Evolutionary conservation across 169 alveolate species (phyloP).

Genomic region (Plasmodium cynomolgi): DNA sequence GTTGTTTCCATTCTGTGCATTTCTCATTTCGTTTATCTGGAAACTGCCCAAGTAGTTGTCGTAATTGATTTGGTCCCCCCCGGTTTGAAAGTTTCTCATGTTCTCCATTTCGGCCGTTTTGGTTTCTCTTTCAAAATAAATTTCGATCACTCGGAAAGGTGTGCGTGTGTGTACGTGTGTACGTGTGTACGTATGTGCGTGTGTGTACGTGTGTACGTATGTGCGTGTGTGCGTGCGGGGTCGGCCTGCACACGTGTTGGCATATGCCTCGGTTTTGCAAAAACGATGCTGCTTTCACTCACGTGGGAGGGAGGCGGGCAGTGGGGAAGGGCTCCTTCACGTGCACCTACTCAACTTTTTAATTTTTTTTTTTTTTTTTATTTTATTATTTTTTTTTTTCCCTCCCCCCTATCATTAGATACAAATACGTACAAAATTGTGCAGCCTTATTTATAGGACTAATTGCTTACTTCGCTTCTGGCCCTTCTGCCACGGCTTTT

Average conservation of each 20-base stretch:
- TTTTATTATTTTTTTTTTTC: not conserved
- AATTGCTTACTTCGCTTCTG: not conserved
- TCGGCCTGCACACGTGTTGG: not conserved
- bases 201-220: not conserved
- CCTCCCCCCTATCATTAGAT: not conserved
- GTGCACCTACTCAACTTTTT: not conserved
- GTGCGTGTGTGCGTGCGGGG: not conserved
- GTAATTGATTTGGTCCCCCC: not conserved
- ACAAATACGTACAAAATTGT: not conserved
- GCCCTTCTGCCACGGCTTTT: not conserved
- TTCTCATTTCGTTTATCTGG: not conserved
- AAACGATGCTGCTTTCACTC: not conserved
- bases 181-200: not conserved
- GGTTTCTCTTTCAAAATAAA: not conserved
- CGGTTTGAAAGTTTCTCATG: not conserved
- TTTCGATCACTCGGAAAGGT: not conserved
- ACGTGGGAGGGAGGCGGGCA: not conserved
- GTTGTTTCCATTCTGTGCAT: slow-evolving; percentile 14
- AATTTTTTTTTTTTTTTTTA: not conserved
- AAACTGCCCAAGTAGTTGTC: not conserved
- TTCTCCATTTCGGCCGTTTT: slow-evolving; percentile 24
- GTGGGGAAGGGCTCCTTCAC: not conserved
- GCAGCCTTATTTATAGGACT: not conserved
- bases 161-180: not conserved
- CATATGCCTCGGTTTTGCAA: not conserved